phyloP scores from a whole-genome alignment of 345 rosid genomes.

The Salix arbutifolia region DNA sequence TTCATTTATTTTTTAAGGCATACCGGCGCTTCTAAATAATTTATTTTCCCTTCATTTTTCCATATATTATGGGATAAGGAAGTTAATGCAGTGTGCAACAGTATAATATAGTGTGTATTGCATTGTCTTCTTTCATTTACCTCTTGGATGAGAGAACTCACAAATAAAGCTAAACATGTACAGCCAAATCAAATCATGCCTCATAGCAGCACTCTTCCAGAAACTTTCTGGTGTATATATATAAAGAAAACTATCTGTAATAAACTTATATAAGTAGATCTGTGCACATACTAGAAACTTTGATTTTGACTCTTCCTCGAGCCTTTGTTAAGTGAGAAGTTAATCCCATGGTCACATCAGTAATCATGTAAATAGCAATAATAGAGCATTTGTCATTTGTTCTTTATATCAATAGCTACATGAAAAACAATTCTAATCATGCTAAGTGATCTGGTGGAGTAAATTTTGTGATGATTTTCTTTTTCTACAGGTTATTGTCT shows the following conservation, averaged over 20 bases:
- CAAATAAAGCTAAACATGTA: background rate
- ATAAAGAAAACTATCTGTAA: no score
- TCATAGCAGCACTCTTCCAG: background rate
- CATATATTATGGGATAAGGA: background rate
- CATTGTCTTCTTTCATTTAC: background rate
- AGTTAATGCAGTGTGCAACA: background rate
- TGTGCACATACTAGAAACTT: background rate
- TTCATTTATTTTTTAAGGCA: background rate
- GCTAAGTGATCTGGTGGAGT: background rate
- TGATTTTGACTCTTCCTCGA: no score
- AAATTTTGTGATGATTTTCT: conserved; percentile 2
- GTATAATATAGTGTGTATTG: background rate
- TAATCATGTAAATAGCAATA: background rate
- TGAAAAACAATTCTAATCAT: background rate
- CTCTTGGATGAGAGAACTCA: background rate
- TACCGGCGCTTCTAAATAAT: background rate
- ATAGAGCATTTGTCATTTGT: background rate
- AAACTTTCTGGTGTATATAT: no score
- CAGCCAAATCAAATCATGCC: background rate
- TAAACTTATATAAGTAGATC: background rate
- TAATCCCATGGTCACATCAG: background rate
- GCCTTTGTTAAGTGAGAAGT: background rate
- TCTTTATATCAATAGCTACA: background rate
- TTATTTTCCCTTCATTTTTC: background rate
- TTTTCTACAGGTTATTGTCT: conserved; percentile 54